phyloP scores from a whole-genome alignment of 306 rosid genomes.

The Mimosa pudica region DNA sequence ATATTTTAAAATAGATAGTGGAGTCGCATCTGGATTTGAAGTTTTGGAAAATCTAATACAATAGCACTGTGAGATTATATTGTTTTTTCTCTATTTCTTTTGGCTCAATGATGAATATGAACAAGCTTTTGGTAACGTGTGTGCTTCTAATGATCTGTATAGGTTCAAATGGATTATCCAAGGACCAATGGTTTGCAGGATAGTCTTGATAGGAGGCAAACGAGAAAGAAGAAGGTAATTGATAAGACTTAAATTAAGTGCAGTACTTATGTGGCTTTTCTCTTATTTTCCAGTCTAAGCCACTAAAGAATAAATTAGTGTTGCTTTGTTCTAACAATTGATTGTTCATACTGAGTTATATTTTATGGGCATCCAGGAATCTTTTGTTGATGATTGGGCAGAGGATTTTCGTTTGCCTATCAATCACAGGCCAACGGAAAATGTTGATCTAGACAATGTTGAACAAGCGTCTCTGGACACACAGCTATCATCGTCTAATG shows the following conservation, averaged over 20 bases:
- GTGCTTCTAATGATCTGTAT: conserved; percentile 27
- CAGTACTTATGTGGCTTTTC: background rate
- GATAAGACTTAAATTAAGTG: background rate
- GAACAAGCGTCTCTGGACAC: conserved; percentile 95
- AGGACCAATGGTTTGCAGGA: conserved; percentile 58
- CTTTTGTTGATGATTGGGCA: conserved; percentile 58
- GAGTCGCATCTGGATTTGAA: no score
- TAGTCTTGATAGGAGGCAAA: conserved; percentile 46
- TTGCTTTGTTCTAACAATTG: background rate
- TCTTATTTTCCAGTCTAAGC: background rate
- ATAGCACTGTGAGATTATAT: no score
- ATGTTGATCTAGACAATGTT: conserved; percentile 88
- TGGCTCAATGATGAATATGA: background rate
- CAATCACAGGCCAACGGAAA: conserved; percentile 89
- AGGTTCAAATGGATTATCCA: conserved; percentile 56
- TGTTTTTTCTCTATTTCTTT: no score
- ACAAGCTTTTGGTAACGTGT: background rate
- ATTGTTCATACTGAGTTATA: conserved; percentile 5
- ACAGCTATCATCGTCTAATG: conserved; percentile 76
- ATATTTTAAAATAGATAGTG: no score
- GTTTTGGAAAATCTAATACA: no score
- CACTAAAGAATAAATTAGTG: background rate
- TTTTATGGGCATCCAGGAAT: conserved; percentile 51
- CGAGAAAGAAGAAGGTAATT: conserved; percentile 62
- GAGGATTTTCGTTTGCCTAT: conserved; percentile 88